Evolutionary conservation across 805 yeast genomes (phyloP), one percentile per base, ranked within the genome.

Genomic region (Yarrowia sp.): DNA sequence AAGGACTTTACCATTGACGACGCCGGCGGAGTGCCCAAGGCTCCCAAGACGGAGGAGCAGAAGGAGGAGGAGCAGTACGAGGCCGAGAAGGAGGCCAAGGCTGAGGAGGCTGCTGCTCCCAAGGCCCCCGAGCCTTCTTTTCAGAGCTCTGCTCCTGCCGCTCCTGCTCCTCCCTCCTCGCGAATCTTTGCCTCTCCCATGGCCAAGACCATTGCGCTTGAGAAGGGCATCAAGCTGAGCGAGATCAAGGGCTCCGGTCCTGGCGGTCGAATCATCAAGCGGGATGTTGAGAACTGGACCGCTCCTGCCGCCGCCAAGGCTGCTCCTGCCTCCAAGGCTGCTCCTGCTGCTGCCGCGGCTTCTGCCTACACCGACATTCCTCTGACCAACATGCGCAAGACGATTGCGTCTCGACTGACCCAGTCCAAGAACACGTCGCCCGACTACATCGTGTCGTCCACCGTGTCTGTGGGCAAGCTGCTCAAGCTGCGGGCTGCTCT

Each of bases 141-240:
- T 13, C 22, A 32, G 38, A 10, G 27, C 19, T 27, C 61, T n/a
- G 63, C 55, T 14, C 51, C 63, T n/a, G 65, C 78, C 24, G 68
- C 58, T 25, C 42, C 79, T 53, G 47, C 56, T 44, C 62, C 79
- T 16, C 59, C 79, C 16, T 77, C 81, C 60, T 87, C 80, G 68
- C 84, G 97, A 77, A 87, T 94, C 74, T 74, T 90, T 68, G 98
- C 98, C 46, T 92, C 98, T 65, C 99, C 99, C 63, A 79, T 88
- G 67, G 99, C 99, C 65, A 93, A 93, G 81, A 85, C 84, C 67
- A 79, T 94, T 66, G 99, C 99, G 64, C 80, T 92, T 68, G 97
- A 93, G 76, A 84, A 86, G 75, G 99, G 98, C 70, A 80, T 93
- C 71, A 81, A 96, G 44, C 83, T 93, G 71, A 90, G 88, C 78